These are phyloP conservation scores for Balakata baccata DNA, from an alignment of 345 rosid genomes.

Conservation along the genomic window DNA sequence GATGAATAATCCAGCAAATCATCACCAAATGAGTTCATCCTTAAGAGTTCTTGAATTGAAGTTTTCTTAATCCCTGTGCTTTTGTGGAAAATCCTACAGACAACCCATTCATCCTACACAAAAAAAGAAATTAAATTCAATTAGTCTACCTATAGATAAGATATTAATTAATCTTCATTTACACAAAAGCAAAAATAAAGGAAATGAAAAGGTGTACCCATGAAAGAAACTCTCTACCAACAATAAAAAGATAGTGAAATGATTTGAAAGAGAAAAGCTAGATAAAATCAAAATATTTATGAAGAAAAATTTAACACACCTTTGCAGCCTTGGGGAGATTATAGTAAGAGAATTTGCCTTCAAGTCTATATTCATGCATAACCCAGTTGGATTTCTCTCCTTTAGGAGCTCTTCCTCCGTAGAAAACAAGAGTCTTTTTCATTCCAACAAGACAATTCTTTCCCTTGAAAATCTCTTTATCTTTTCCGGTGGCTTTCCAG, in stretches of 20 bases:
- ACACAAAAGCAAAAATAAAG: constrained; percentile 28
- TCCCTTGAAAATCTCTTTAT: constrained; percentile 75
- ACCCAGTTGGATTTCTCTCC: constrained; percentile 97
- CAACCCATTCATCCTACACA: constrained; percentile 93
- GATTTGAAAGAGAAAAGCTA: constrained; percentile 1
- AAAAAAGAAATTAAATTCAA: neutral
- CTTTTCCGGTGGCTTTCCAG: constrained; percentile 99
- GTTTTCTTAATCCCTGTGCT: constrained; percentile 47
- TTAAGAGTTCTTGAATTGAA: constrained; percentile 35
- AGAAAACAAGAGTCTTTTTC: constrained; percentile 99
- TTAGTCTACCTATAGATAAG: neutral
- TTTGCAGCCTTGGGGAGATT: constrained; percentile 61
- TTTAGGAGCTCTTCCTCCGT: constrained; percentile 91
- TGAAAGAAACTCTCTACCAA: constrained; percentile 42
- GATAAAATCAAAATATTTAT: neutral
- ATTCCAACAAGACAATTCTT: constrained; percentile 75
- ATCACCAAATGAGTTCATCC: constrained; percentile 44
- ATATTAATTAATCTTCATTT: constrained; percentile 24
- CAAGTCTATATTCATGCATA: constrained; percentile 91
- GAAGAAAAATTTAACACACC: constrained; percentile 34
- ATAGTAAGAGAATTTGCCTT: constrained; percentile 72
- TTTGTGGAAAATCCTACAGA: constrained; percentile 91
- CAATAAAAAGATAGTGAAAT: constrained; percentile 21
- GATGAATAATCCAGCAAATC: constrained; percentile 43
- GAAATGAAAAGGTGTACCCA: neutral